Evolutionary conservation across 2,329 filamentous ascomycete genomes (phyloP), one percentile per base, ranked within the genome.

Genomic region (Colletotrichum coccodes): DNA sequence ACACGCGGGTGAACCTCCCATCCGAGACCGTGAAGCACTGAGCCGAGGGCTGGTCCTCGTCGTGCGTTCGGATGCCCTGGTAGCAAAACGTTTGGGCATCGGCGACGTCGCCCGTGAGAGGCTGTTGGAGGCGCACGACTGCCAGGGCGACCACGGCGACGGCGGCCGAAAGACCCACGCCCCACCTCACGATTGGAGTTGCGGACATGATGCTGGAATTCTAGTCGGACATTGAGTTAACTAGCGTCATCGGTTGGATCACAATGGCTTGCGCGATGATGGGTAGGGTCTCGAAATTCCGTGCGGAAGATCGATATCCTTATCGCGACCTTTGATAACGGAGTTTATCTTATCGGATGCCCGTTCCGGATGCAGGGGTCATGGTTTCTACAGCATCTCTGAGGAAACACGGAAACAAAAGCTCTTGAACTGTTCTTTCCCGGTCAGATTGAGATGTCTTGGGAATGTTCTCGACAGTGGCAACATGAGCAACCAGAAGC

Each of bases 11-110:
- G 71, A 91, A 90, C 14, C 79, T 77, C 0, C 88, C 89, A 46
- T 84, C 77, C 1, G 75, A 75, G 2, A 90, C 84, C 6, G 84
- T 84, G 75, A 91, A 91, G 78, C 89, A 91, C 56, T 84, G 80
- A 2, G 83, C 83, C 2, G 76, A 71, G 0, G 83, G 79, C 8
- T 79, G 71, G 0, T 75, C 72, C 2, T 76, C 69, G 28, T 82
- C 76, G 23, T 81, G 78, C 0, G 83, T 83, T 44, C 77, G 74
- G 30, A 85, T 67, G 47, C 76, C 72, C 4, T 76, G 75, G 71
- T 85, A 85, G 78, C 83, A 85, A 71, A 80, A 76, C 3, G 76
- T 81, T 36, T 72, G 62, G 1, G 64, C 62, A 11, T 69, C 57
- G n/a, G 38, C 12, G 34, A 30, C 9, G 23, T 46, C 46, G 46